Conservation (phyloP, 345 rosid genomes). For the Arabidopsis arenosa region DNA sequence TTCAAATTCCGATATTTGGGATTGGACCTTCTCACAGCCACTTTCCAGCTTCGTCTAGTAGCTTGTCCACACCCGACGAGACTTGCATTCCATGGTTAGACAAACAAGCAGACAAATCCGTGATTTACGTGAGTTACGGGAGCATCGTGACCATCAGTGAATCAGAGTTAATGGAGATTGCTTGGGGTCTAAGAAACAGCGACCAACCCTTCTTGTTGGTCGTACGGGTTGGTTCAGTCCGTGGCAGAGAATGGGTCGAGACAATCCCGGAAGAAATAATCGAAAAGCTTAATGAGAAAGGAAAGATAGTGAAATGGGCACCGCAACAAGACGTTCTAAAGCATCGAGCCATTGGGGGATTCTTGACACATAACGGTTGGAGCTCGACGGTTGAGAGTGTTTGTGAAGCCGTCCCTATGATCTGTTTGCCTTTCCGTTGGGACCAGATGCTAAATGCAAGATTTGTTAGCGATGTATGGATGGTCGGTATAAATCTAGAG, state of each 20-base stretch:
- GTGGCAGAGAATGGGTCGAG: constrained; percentile 21
- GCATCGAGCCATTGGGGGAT: constrained; percentile 38
- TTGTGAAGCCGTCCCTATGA: constrained; percentile 36
- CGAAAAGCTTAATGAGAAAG: constrained; percentile 41
- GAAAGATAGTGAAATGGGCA: constrained; percentile 45
- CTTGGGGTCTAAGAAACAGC: constrained; percentile 54
- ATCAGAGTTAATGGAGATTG: constrained; percentile 51
- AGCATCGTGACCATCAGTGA: constrained; percentile 39
- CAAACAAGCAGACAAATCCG: constrained; percentile 47
- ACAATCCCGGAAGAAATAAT: constrained; percentile 32
- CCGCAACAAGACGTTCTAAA: constrained; percentile 37
- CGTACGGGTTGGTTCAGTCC: constrained; percentile 30
- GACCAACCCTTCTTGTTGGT: constrained; percentile 58
- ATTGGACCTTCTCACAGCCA: constrained; percentile 56
- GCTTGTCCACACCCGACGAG: constrained; percentile 46
- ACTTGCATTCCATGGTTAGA: constrained; percentile 58
- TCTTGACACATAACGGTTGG: constrained; percentile 37
- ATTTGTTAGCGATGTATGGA: constrained; percentile 28
- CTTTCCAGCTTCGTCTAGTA: constrained; percentile 39
- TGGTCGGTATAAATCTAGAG: constrained; percentile 31
- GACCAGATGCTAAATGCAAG: constrained; percentile 32
- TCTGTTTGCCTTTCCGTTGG: constrained; percentile 27
- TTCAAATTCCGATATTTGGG: constrained; percentile 51
- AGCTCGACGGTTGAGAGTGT: constrained; percentile 39
- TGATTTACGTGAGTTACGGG: constrained; percentile 55